These are phyloP conservation scores for Cyclostephanos tholiformis DNA, from an alignment of 108 stramenopile species.

Conservation along the genomic window DNA sequence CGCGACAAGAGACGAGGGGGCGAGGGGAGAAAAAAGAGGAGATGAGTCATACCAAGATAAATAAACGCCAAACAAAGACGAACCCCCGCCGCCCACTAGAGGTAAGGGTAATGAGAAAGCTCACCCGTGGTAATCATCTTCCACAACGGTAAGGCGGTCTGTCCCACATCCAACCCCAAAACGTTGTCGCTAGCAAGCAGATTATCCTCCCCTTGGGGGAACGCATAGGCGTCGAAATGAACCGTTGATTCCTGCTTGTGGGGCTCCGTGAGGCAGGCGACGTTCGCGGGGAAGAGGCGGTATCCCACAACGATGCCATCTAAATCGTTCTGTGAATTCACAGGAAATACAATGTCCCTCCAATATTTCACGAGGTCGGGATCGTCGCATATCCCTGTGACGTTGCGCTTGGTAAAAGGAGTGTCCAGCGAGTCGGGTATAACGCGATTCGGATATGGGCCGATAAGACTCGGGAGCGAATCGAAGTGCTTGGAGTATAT, in stretches of 20 bases:
- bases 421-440: slow-evolving; percentile 8
- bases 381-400: slow-evolving; percentile 44
- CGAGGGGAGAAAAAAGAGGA: background rate
- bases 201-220: slow-evolving; percentile 25
- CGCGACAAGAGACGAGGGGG: background rate
- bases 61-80: background rate
- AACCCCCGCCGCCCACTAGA: background rate
- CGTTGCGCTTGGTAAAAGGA: slow-evolving; percentile 16
- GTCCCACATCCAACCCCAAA: slow-evolving; percentile 31
- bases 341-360: slow-evolving; percentile 27
- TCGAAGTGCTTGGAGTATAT: slow-evolving; percentile 39
- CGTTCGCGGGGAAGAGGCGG: slow-evolving; percentile 38
- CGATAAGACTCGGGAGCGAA: slow-evolving; percentile 25
- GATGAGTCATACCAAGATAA: background rate
- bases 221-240: slow-evolving; percentile 18
- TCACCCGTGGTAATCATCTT: slow-evolving; percentile 18
- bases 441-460: slow-evolving; percentile 19
- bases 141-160: slow-evolving; percentile 30
- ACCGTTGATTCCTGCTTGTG: slow-evolving; percentile 5
- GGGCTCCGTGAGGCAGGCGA: slow-evolving; percentile 37
- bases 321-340: slow-evolving; percentile 31
- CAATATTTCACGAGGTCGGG: slow-evolving; percentile 6
- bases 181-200: slow-evolving; percentile 11
- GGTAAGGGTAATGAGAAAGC: no score
- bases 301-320: slow-evolving; percentile 45